phyloP scores from a whole-genome alignment of 2,329 filamentous ascomycete species.

The Fusarium sulawesiense region DNA sequence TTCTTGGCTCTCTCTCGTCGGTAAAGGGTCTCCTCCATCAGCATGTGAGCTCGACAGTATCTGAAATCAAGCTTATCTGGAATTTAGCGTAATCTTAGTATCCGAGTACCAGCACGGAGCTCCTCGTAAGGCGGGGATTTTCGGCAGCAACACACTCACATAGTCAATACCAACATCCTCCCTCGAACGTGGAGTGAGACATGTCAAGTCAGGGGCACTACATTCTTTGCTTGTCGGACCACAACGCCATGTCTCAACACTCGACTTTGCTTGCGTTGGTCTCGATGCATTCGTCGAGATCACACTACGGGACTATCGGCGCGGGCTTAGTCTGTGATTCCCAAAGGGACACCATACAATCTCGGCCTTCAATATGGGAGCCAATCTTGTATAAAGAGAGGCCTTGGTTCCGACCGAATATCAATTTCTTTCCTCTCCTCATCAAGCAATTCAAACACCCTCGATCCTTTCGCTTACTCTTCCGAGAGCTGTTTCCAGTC shows the following conservation, averaged over 20 bases:
- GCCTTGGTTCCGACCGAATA: conserved; percentile 32
- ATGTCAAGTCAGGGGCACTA: conserved; percentile 32
- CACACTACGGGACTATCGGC: conserved; percentile 6
- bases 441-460: conserved; percentile 43
- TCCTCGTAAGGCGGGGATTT: conserved; percentile 26
- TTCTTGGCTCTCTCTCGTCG: neutral
- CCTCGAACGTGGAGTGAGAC: conserved; percentile 37
- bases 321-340: conserved; percentile 22
- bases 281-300: conserved; percentile 37
- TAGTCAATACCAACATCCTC: conserved; percentile 6
- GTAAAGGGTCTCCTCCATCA: neutral
- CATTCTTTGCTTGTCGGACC: conserved; percentile 39
- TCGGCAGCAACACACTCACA: neutral
- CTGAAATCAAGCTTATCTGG: conserved; percentile 18
- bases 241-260: conserved; percentile 44
- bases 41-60: neutral
- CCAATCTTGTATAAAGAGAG: conserved; percentile 47
- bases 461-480: conserved; percentile 49
- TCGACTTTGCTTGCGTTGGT: conserved; percentile 1
- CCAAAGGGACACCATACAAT: conserved; percentile 20
- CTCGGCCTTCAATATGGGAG: conserved; percentile 7
- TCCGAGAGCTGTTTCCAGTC: conserved; percentile 47
- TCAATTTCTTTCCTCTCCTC: conserved; percentile 33
- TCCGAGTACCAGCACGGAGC: conserved; percentile 4
- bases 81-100: conserved; percentile 41